Base-by-base conservation (phyloP, 495 filamentous ascomycete species). In the Xylaria intraflava region DNA sequence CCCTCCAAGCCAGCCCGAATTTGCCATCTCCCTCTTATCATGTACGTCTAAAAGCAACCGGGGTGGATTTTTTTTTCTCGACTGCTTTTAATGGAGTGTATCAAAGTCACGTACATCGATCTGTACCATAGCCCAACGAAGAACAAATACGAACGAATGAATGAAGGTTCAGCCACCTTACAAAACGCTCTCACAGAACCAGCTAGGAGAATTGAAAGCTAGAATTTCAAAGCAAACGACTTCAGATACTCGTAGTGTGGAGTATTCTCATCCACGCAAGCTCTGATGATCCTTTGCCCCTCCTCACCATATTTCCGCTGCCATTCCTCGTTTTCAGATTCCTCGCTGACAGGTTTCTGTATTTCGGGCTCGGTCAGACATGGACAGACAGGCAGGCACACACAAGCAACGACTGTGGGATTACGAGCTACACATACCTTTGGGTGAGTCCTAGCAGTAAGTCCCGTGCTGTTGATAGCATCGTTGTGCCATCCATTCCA, bases 401-500 rank as follows among this genome's bases (percentile, higher is more conserved):
- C 9, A 29, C 20, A 38, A 45, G 35, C 29, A 46, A 17, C 17
- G 22, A 46, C 3, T 1, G 7, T 22, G 5, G 14, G 29, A 2
- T 27, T 26, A 10, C 23, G 16, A 12, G 11, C 24, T 14, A 29
- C 9, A 78, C 88, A 77, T 80, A 95, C 90, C 62, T 87, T 80
- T 36, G 62, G 68, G 35, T 66, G 50, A 23, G 62, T 64, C 64
- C 90, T 72, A 14, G 88, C 79, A 60, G 82, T 84, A 58, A 98
- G 68, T 38, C 80, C 82, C 45, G 74, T 84, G 56, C 86, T 91
- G 46, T 85, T 72, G 56, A 97, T 87, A 16, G 89, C 93, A 75
- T 96, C 92, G 46, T 97, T 87, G 63, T 97, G 93, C 67, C 96
- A 98, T 0, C 91, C 93, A 50, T 82, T 83, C 93, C 93, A 98